Conservation (phyloP, 2,329 filamentous ascomycete genomes). For the Penicillium sp. region DNA sequence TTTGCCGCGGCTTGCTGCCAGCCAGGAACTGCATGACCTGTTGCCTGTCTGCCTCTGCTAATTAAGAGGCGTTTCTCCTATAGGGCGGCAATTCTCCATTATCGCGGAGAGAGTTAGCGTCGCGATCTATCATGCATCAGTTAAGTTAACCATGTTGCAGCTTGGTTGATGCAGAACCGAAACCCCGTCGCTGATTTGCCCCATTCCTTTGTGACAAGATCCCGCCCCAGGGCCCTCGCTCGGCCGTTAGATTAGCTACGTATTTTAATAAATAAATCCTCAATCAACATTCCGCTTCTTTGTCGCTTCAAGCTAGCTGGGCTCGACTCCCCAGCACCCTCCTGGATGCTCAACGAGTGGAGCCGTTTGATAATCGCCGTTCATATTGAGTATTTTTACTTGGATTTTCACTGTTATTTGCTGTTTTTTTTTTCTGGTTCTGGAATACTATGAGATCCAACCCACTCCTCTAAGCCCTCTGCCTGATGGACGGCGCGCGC, state of each 20-base stretch:
- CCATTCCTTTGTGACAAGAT: conserved; percentile 14
- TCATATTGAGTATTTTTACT: conserved; percentile 17
- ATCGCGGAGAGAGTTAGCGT: background rate
- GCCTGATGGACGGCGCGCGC: background rate
- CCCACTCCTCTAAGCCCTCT: background rate
- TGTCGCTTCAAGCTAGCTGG: background rate
- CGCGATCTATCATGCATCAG: conserved; percentile 19
- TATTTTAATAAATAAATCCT: conserved; percentile 3
- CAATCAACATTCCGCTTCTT: background rate
- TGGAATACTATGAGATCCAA: background rate
- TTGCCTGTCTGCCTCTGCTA: conserved; percentile 1
- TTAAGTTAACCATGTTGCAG: conserved; percentile 12
- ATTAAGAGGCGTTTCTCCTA: conserved; percentile 4
- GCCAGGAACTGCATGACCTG: background rate
- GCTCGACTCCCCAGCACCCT: background rate
- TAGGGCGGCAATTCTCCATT: conserved; percentile 2
- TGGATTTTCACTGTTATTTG: conserved; percentile 6
- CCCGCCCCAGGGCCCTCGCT: conserved; percentile 13
- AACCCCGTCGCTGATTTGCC: conserved; percentile 15
- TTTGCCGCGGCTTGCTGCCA: conserved; percentile 5
- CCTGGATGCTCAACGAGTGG: conserved; percentile 22
- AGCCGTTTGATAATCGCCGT: conserved; percentile 25
- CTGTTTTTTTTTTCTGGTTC: background rate
- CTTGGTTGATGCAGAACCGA: conserved; percentile 13
- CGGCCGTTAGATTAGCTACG: conserved; percentile 3